These are phyloP conservation scores for Enteropsectra breve DNA, from an alignment of 371 early-diverging fungal genomes.

Conservation along the genomic window DNA sequence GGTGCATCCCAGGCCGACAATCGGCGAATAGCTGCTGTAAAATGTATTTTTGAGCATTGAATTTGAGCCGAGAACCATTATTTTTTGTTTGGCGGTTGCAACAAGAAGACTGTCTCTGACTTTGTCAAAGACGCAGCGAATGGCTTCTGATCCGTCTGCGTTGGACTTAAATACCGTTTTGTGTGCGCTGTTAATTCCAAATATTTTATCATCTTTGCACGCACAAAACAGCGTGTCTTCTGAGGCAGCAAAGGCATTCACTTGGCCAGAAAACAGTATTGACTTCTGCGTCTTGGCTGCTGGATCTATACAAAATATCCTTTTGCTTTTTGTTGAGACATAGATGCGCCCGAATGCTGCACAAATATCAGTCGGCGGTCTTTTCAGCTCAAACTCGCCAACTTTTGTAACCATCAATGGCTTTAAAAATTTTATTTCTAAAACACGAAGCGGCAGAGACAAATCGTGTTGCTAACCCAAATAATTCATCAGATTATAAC, in stretches of 20 bases:
- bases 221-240: slow-evolving; percentile 2
- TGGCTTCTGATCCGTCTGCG: background rate
- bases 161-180: background rate
- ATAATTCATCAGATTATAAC: too few species aligned
- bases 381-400: background rate
- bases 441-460: background rate
- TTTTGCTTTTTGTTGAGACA: background rate
- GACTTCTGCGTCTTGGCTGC: background rate
- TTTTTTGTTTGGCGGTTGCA: background rate
- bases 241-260: background rate
- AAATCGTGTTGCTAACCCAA: too few species aligned
- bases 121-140: background rate
- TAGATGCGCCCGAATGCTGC: background rate
- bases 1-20: background rate
- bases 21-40: background rate
- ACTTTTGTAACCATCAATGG: background rate
- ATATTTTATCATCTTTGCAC: background rate
- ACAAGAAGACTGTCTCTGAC: background rate
- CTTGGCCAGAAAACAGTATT: slow-evolving; percentile 2
- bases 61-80: background rate
- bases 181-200: background rate
- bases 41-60: slow-evolving; percentile 3
- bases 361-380: background rate
- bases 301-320: background rate
- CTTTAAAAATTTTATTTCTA: background rate